These are phyloP conservation scores for Globisporangium nagaii DNA, from an alignment of 352 stramenopile genomes.

Conservation along the genomic window DNA sequence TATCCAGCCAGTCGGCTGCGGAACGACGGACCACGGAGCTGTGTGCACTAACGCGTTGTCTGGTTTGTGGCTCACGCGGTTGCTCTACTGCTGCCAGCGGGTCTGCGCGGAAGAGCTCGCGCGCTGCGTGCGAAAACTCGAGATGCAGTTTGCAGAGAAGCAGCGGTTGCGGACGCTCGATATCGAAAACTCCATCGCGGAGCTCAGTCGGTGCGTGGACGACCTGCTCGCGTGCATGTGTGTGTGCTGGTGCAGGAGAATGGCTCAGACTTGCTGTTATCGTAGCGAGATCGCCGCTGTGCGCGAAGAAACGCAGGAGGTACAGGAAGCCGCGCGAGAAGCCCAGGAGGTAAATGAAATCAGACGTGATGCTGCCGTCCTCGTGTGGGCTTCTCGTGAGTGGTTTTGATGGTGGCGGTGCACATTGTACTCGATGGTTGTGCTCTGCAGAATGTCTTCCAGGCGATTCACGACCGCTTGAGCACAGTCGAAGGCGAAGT, in stretches of 20 bases:
- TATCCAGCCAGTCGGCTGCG: too few species aligned
- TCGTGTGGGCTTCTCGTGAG: too few species aligned
- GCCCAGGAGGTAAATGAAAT: conserved; percentile 6
- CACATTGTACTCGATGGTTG: neutral
- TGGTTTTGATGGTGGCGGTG: too few species aligned
- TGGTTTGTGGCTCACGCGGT: too few species aligned
- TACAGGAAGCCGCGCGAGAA: neutral
- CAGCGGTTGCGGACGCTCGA: conserved; percentile 1
- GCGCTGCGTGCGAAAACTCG: conserved; percentile 8
- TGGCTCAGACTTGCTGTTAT: too few species aligned
- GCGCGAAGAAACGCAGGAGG: conserved; percentile 6
- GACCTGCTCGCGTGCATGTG: neutral
- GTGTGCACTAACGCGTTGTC: neutral
- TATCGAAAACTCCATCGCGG: neutral
- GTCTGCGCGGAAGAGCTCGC: conserved; percentile 14
- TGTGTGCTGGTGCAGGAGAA: too few species aligned
- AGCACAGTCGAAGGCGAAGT: conserved; percentile 1
- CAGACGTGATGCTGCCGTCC: too few species aligned
- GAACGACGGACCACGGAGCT: too few species aligned
- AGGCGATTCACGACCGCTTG: conserved; percentile 3
- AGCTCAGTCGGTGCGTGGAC: neutral
- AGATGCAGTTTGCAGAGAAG: conserved; percentile 1
- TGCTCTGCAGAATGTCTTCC: neutral
- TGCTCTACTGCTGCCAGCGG: conserved; percentile 1
- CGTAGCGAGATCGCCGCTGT: conserved; percentile 6